Evolutionary conservation across 2,329 filamentous ascomycete genomes (phyloP), one percentile per base, ranked within the genome.

Genomic region (Knoxdaviesia capensis): DNA sequence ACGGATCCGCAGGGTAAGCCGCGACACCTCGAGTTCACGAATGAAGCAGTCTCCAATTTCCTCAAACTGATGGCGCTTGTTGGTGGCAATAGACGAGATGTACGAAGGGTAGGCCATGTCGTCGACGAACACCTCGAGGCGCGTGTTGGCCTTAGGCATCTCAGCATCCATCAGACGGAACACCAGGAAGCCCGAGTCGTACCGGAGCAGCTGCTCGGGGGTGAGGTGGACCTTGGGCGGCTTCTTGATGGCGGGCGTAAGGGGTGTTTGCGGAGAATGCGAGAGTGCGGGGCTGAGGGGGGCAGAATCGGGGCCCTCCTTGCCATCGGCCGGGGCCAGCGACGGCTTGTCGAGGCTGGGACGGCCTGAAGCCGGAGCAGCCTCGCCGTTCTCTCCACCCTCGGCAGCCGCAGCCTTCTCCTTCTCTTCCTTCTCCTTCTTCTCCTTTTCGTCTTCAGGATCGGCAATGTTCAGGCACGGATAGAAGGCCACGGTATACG

Each of bases 41-140:
- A 98, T 82, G 60, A 98, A 86, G 42, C 86, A 90, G 59, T 98
- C 90, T 40, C 88, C 87, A 53, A 87, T 86, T 60, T 98, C 90
- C 50, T 90, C 83, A 58, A 96, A 85, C 41, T 74, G 81, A 54
- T 77, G 71, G 7, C 68, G 63, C 50, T 69, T 79, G 36, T 68
- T 71, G 53, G 74, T 77, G 32, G 86, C 79, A 48, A 77, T 84
- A 1, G 81, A 76, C 7, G 86, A 92, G 2, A 74, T 69, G 56
- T 94, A 96, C 1, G 86, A 81, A 0, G 90, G 80, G 62, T 90
- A 96, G 32, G 84, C 74, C 71, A 90, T 86, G 56, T 98, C 90
- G 57, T 98, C 90, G 57, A 96, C 90, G 48, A 88, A 66, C 6
- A 98, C 74, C 57, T 98, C 86, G 28, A 98, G 65, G 47, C 84